Percentiles rank a stretch among this genome's conserved stretches.
Conservation (phyloP, 345 rosid genomes). For the Boechera stricta region DNA sequence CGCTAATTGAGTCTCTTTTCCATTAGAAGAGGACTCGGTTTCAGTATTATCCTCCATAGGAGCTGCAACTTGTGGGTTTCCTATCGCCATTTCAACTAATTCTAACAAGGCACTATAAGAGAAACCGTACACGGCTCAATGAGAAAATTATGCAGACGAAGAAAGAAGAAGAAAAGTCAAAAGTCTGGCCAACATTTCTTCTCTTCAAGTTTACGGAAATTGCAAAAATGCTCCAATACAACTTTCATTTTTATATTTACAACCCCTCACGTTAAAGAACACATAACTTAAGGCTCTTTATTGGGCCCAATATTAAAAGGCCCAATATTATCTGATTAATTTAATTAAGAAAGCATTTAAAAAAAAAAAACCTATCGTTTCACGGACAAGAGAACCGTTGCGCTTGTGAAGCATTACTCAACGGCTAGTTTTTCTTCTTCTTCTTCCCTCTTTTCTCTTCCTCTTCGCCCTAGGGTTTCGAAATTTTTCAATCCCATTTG, state of each 20-base stretch:
- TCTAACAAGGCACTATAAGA: conserved; percentile 11
- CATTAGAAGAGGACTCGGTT: conserved; percentile 27
- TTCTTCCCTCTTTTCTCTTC: conserved; percentile 14
- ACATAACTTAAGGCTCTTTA: background rate
- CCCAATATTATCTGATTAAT: conserved; percentile 30
- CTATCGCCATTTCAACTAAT: conserved; percentile 44
- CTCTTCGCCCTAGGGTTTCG: conserved; percentile 23
- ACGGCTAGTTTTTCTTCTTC: conserved; percentile 43
- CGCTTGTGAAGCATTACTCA: conserved; percentile 14
- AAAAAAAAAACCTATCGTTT: background rate
- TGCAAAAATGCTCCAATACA: background rate
- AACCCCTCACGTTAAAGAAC: background rate
- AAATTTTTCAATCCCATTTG: conserved; percentile 15
- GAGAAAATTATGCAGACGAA: background rate
- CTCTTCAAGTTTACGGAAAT: background rate
- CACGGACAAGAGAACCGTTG: conserved; percentile 41
- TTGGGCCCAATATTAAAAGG: conserved; percentile 17
- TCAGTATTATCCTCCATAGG: conserved; percentile 35
- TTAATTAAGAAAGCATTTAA: background rate
- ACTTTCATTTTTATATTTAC: background rate
- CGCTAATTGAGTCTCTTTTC: conserved; percentile 27
- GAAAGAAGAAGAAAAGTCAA: background rate
- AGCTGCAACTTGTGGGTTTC: conserved; percentile 34
- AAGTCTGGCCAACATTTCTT: conserved; percentile 18
- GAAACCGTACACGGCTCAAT: background rate